phyloP scores from a whole-genome alignment of 129 eudicot species.

The Heracleum sosnowskyi region DNA sequence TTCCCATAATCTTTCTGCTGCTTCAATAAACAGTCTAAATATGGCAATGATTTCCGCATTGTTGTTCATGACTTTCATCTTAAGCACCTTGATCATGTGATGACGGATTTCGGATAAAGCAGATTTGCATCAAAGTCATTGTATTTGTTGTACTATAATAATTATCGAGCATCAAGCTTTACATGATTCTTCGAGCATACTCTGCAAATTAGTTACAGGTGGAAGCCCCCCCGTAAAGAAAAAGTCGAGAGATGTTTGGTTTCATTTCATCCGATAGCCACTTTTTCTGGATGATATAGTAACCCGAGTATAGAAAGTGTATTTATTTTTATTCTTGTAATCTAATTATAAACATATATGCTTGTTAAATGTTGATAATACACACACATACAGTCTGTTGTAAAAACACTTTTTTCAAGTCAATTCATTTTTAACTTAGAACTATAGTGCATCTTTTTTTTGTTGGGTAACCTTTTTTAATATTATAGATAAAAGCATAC shows the following conservation, averaged over 20 bases:
- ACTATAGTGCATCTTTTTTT: background rate
- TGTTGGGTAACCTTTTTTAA: too few relatives aligned
- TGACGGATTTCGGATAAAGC: background rate
- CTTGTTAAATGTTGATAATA: background rate
- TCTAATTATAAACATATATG: background rate
- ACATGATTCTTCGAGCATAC: background rate
- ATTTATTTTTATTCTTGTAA: background rate
- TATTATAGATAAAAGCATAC: too few relatives aligned
- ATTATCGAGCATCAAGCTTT: background rate
- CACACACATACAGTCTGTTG: background rate
- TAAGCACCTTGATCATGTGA: slow-evolving; percentile 13
- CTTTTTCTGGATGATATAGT: background rate
- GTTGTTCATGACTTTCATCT: slow-evolving; percentile 20
- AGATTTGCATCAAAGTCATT: background rate
- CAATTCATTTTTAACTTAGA: background rate
- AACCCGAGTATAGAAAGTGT: background rate
- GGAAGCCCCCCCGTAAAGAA: background rate
- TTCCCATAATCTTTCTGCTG: slow-evolving; percentile 58
- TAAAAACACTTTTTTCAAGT: background rate
- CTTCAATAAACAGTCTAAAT: slow-evolving; percentile 8
- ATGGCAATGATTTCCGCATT: slow-evolving; percentile 9
- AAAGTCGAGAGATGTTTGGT: background rate
- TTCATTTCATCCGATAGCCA: background rate
- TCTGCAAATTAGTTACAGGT: background rate
- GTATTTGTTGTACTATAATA: background rate